Base-by-base conservation (phyloP, 176 grass and related monocot genomes). In the Typha latifolia region DNA sequence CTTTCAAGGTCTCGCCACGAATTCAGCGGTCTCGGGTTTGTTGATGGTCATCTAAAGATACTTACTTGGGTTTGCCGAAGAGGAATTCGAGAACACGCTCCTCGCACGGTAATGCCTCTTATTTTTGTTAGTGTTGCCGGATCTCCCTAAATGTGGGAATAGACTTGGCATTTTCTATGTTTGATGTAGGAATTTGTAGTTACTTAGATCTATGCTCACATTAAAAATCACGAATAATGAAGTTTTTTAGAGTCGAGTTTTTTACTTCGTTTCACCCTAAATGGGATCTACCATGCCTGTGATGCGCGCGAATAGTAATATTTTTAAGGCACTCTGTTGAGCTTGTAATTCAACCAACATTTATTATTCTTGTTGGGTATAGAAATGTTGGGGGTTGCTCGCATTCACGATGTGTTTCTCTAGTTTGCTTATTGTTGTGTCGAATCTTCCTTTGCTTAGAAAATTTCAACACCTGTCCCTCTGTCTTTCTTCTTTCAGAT, bases 1-100 rank as follows among this genome's bases (percentile, higher is more conserved):
- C 20, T 18, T 59, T 22, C 53, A 9, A 19, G 18, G 18, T 59
- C 53, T n/a, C 27, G 27, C 27, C 27, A 29, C 27, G 27, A 29
- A 29, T 29, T 19, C 53, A 0, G 18, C 53, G 37, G 37, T 43
- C 37, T 43, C 20, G 18, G 2, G 53, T 59, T 59, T 59, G 53
- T 59, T 59, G 53, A 59, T 59, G 53, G 53, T 59, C 53, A 59
- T 59, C 53, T 59, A 59, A 59, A 59, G 53, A 11, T 43, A 43
- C 37, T 43, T 43, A 43, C 37, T 43, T 10, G 20, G 1, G 53
- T 22, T 2, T 21, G n/a, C 16, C 16, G 53, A 10, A 19, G 53
- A 59, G 15, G 53, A 59, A 59, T 16, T 19, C 18, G 4, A 9
- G 53, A 59, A 6, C 53, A 21, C 53, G 16, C 53, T 12, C 20